Percentiles rank a stretch among this genome's conserved stretches.
These are phyloP conservation scores for Globisporangium splendens DNA, from an alignment of 352 stramenopile genomes.

Conservation along the genomic window DNA sequence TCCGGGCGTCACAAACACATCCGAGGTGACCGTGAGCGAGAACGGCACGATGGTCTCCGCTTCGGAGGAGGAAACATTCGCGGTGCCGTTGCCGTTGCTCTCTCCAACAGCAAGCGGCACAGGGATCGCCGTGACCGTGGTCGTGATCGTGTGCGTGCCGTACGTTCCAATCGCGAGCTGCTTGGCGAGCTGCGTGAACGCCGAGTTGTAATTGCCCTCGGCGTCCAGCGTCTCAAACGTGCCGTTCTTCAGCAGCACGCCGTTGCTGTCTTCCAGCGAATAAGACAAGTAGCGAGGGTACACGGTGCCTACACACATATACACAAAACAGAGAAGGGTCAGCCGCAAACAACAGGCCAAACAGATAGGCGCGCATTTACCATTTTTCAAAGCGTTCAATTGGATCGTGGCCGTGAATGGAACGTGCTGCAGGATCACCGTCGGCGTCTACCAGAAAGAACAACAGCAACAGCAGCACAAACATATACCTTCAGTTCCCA, in stretches of 20 bases:
- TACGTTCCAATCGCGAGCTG: conserved; percentile 40
- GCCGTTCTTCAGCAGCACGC: conserved; percentile 48
- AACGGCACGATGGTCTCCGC: conserved; percentile 29
- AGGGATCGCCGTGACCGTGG: conserved; percentile 24
- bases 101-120: background rate
- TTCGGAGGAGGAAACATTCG: conserved; percentile 11
- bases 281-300: conserved; percentile 64
- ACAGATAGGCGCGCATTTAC: conserved; percentile 16
- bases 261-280: conserved; percentile 45
- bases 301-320: conserved; percentile 40
- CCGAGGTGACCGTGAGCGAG: conserved; percentile 26
- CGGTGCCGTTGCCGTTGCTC: background rate
- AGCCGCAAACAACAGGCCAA: background rate
- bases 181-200: conserved; percentile 31
- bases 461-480: background rate
- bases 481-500: background rate
- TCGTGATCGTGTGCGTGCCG: conserved; percentile 55
- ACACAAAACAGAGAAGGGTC: background rate
- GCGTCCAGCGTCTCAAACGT: conserved; percentile 60
- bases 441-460: conserved; percentile 36
- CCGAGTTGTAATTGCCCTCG: conserved; percentile 61
- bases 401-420: conserved; percentile 63
- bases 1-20: conserved; percentile 60
- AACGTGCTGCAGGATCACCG: conserved; percentile 70
- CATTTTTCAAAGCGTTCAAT: conserved; percentile 72